Conservation (phyloP, 805 yeast species). For the Candida sonorensis region DNA sequence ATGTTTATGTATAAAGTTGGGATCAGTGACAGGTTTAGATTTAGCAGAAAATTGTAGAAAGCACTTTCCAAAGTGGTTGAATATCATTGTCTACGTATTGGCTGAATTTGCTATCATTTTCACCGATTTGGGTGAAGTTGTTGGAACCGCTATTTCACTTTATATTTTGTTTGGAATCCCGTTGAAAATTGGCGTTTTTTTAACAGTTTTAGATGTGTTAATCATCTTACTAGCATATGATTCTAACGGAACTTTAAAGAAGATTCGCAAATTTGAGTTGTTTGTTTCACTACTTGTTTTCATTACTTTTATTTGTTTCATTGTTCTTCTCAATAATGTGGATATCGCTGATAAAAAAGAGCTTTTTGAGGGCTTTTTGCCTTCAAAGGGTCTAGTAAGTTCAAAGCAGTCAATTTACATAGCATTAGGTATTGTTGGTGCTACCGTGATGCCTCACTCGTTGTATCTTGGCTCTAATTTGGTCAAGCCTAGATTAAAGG, state of each 20-base stretch:
- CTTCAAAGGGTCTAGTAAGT: constrained; percentile 44
- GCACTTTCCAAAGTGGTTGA: constrained; percentile 63
- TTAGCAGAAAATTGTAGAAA: constrained; percentile 77
- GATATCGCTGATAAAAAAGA: constrained; percentile 44
- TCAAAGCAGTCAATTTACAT: constrained; percentile 65
- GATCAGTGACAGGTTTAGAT: constrained; percentile 86
- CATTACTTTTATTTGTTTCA: constrained; percentile 71
- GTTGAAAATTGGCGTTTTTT: constrained; percentile 61
- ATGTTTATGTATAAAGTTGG: constrained; percentile 75
- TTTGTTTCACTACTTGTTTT: constrained; percentile 67
- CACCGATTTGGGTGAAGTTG: constrained; percentile 90
- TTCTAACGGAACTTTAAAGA: constrained; percentile 68
- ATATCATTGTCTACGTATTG: constrained; percentile 53
- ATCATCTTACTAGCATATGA: constrained; percentile 72
- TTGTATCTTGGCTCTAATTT: constrained; percentile 79
- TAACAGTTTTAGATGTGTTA: constrained; percentile 79
- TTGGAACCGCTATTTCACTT: constrained; percentile 85
- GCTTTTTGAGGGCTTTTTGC: constrained; percentile 64
- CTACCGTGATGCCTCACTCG: constrained; percentile 94
- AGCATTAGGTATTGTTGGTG: constrained; percentile 82
- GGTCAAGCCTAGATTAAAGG: constrained; percentile 78
- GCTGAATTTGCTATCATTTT: constrained; percentile 88
- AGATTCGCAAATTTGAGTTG: constrained; percentile 70
- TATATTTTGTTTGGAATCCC: constrained; percentile 74
- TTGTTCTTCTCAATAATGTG: constrained; percentile 57